phyloP scores from a whole-genome alignment of 257 asterid species.

The Dorcoceras hygrometricum region DNA sequence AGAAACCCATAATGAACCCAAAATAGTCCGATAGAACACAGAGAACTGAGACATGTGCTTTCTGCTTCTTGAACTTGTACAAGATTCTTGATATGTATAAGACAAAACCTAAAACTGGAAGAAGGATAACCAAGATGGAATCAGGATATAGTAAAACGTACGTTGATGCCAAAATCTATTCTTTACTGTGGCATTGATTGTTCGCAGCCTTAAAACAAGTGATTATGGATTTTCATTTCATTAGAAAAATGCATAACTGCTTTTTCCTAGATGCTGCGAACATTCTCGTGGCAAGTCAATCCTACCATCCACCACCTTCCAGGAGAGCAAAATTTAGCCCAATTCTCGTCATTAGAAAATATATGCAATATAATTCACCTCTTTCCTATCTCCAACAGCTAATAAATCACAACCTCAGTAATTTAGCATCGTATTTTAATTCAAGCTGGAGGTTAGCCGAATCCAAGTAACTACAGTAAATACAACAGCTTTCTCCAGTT shows the following conservation, averaged over 20 bases:
- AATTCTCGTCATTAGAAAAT: not conserved
- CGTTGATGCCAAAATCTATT: constrained; percentile 39
- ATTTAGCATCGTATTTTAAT: not conserved
- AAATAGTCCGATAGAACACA: constrained; percentile 14
- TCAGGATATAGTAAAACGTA: constrained; percentile 20
- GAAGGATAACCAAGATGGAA: constrained; percentile 20
- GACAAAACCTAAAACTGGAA: constrained; percentile 32
- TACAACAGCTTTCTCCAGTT: not conserved
- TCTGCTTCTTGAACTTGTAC: not conserved
- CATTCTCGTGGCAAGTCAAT: constrained; percentile 95
- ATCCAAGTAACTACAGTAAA: not conserved
- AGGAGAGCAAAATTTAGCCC: constrained; percentile 36
- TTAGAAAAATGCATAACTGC: too few relatives aligned
- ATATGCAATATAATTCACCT: not conserved
- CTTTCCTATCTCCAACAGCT: not conserved
- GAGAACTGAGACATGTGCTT: constrained; percentile 1
- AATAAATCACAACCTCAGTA: not conserved
- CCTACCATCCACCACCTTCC: constrained; percentile 96
- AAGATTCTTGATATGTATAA: not conserved
- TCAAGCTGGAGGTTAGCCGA: not conserved
- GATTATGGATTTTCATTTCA: too few relatives aligned
- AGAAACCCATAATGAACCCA: constrained; percentile 8
- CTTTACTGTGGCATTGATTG: too few relatives aligned
- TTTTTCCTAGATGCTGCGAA: too few relatives aligned
- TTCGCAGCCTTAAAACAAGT: too few relatives aligned